Conservation (phyloP, 1,139 yeast genomes). For the Pichia sp. region DNA sequence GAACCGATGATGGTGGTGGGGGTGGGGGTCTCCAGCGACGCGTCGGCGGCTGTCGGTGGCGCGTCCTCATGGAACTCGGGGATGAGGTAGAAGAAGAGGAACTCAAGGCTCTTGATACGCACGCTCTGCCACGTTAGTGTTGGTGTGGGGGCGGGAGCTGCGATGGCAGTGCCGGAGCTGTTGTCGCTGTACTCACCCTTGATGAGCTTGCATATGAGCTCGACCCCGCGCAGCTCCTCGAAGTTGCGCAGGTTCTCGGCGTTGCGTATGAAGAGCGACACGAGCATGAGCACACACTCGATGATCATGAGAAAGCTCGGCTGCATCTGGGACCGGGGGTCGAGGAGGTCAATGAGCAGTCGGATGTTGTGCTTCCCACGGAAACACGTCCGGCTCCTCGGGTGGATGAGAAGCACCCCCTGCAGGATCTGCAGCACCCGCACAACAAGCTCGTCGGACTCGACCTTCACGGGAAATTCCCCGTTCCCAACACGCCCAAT, state of each 20-base stretch:
- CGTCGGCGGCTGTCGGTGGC: not conserved
- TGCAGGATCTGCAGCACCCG: constrained; percentile 46
- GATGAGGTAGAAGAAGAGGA: constrained; percentile 62
- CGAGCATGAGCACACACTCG: constrained; percentile 52
- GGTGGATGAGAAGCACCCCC: constrained; percentile 61
- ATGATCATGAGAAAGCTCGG: constrained; percentile 32
- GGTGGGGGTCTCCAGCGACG: too few species aligned
- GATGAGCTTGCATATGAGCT: constrained; percentile 44
- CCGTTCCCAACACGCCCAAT: constrained; percentile 8
- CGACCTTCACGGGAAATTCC: not conserved
- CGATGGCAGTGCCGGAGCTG: not conserved
- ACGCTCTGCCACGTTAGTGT: constrained; percentile 38
- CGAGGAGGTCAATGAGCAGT: constrained; percentile 20
- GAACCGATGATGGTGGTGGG: constrained; percentile 6
- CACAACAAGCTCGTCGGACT: constrained; percentile 2
- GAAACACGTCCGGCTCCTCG: constrained; percentile 49
- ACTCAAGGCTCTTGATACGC: constrained; percentile 63
- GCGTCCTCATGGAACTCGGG: constrained; percentile 43
- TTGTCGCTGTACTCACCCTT: constrained; percentile 21
- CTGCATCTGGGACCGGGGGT: not conserved
- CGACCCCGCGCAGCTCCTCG: constrained; percentile 58
- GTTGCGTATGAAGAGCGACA: constrained; percentile 40
- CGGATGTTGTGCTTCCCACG: constrained; percentile 33
- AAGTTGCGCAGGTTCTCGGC: constrained; percentile 55
- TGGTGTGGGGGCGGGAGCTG: not conserved